phyloP scores from a whole-genome alignment of 192 early-diverging fungal genomes.

The Backusella mclennaniae region DNA sequence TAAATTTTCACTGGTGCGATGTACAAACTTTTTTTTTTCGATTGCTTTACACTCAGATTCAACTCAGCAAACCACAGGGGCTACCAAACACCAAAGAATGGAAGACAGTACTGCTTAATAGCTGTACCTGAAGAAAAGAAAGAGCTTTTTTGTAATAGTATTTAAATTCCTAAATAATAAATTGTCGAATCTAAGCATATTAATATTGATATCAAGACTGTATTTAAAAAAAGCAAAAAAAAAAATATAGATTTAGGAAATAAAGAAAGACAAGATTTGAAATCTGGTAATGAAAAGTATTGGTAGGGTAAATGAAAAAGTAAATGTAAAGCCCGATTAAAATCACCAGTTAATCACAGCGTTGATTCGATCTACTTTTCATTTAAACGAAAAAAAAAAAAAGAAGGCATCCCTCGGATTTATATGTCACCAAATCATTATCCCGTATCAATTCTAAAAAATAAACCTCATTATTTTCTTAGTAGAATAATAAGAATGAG shows the following conservation, averaged over 20 bases:
- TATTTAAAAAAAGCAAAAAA: not conserved
- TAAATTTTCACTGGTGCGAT: not conserved
- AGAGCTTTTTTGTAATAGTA: not conserved
- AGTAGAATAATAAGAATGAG: not conserved
- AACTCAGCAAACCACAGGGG: not conserved
- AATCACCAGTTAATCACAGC: not conserved
- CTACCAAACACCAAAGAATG: not conserved
- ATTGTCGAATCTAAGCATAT: too few species aligned
- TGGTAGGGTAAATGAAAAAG: not conserved
- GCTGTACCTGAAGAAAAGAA: not conserved
- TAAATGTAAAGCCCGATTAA: not conserved
- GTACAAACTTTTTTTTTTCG: not conserved
- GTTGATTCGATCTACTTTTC: not conserved
- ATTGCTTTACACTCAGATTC: not conserved
- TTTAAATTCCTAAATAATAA: not conserved
- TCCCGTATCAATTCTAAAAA: not conserved
- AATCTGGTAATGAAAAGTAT: not conserved
- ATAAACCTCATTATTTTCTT: not conserved
- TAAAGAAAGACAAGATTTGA: not conserved
- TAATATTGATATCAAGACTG: not conserved
- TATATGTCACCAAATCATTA: not conserved
- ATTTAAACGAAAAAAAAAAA: not conserved
- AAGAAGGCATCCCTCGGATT: not conserved
- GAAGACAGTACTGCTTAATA: not conserved
- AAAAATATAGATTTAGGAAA: not conserved